Conservation (phyloP, 352 stramenopile genomes). For the Phytophthora pistaciae region DNA sequence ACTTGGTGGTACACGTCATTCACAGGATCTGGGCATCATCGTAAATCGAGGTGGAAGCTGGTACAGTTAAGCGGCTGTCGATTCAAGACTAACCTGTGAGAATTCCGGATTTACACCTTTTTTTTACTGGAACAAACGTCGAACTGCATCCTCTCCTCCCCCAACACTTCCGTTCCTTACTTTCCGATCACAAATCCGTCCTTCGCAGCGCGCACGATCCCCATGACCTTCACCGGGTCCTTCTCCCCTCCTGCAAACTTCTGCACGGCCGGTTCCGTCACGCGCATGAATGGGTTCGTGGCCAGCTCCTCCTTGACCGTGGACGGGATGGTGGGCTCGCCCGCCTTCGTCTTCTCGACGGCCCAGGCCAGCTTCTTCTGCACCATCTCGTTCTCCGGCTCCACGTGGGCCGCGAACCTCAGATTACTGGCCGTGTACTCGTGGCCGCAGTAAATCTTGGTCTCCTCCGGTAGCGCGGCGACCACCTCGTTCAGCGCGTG, state of each 20-base stretch:
- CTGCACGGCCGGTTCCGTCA: slow-evolving; percentile 57
- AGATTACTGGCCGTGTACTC: slow-evolving; percentile 95
- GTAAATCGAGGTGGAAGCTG: too few species aligned
- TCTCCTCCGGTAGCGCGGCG: slow-evolving; percentile 66
- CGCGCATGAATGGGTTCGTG: slow-evolving; percentile 88
- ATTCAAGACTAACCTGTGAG: too few species aligned
- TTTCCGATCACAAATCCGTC: slow-evolving; percentile 72
- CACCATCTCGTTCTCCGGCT: slow-evolving; percentile 86
- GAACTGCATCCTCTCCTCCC: neutral
- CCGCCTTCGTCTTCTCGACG: slow-evolving; percentile 37
- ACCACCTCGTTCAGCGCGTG: slow-evolving; percentile 84
- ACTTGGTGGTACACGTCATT: too few species aligned
- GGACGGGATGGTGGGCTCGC: slow-evolving; percentile 90
- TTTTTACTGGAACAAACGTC: neutral
- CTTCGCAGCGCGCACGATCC: slow-evolving; percentile 60
- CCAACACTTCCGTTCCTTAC: neutral
- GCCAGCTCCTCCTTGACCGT: slow-evolving; percentile 75
- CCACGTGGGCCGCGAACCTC: slow-evolving; percentile 89
- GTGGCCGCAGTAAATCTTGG: slow-evolving; percentile 92
- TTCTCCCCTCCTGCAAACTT: slow-evolving; percentile 49
- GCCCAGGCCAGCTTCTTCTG: slow-evolving; percentile 75
- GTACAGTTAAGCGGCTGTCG: too few species aligned
- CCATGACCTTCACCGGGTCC: slow-evolving; percentile 70
- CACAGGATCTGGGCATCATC: too few species aligned
- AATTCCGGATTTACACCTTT: too few species aligned